Evolutionary conservation across 768 basidiomycete genomes (phyloP).

Genomic region (Mycena venus): DNA sequence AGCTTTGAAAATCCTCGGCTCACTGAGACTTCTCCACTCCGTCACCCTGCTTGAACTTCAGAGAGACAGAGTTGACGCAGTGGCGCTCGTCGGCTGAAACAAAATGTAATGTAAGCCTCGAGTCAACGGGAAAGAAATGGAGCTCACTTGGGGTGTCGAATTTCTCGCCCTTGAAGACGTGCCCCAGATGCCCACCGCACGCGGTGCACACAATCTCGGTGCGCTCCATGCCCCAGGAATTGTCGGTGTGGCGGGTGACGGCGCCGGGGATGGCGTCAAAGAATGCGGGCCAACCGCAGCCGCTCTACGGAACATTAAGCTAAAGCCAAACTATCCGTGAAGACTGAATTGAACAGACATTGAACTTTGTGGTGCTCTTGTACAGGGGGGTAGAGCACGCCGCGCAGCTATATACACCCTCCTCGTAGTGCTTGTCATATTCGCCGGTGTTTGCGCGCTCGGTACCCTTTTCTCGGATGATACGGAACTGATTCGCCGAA

Average conservation of each 20-base stretch:
- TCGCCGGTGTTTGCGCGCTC: conserved; percentile 83
- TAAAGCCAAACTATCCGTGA: not conserved
- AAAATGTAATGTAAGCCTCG: not conserved
- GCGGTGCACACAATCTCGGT: conserved; percentile 92
- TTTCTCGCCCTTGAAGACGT: conserved; percentile 95
- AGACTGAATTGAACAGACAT: conserved; percentile 50
- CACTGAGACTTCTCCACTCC: conserved; percentile 34
- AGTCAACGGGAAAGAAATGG: not conserved
- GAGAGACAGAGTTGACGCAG: conserved; percentile 91
- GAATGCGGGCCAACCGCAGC: conserved; percentile 99
- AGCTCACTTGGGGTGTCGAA: conserved; percentile 81
- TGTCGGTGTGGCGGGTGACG: conserved; percentile 83
- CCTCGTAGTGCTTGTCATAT: conserved; percentile 76
- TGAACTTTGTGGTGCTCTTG: conserved; percentile 91
- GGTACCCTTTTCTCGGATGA: conserved; percentile 90
- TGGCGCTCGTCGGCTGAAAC: conserved; percentile 83
- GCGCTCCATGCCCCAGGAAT: conserved; percentile 72
- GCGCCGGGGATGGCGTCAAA: conserved; percentile 96
- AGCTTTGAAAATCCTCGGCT: conserved; percentile 17
- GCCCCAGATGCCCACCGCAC: conserved; percentile 94
- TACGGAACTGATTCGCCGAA: conserved; percentile 73
- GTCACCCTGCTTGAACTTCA: conserved; percentile 77
- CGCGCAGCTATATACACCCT: conserved; percentile 84
- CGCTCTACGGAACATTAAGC: conserved; percentile 60
- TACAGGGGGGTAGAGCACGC: conserved; percentile 89